These are phyloP conservation scores for Aureobasidium sp. DNA, from an alignment of 2,329 filamentous ascomycete genomes.

Conservation along the genomic window DNA sequence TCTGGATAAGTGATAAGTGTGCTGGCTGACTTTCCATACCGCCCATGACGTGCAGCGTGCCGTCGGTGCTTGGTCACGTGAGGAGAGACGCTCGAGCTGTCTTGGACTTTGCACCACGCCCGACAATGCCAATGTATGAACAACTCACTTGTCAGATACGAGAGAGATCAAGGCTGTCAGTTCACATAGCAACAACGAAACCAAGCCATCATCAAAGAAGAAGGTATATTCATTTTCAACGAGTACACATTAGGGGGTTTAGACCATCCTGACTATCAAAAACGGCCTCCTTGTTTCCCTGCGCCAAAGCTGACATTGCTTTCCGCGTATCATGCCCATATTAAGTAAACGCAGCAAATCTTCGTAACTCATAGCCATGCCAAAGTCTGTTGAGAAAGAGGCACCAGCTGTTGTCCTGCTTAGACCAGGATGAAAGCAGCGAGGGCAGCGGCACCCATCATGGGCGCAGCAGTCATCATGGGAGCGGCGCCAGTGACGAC, in stretches of 20 bases:
- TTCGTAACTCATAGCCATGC: conserved; percentile 13
- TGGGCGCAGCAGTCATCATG: conserved; percentile 29
- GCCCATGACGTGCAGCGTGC: not conserved
- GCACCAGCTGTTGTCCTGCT: conserved; percentile 3
- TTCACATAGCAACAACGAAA: no score
- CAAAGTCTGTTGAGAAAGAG: not conserved
- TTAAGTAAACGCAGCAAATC: conserved; percentile 1
- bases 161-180: no score
- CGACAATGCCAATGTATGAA: no score
- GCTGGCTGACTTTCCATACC: not conserved
- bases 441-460: conserved; percentile 30
- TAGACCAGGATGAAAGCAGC: conserved; percentile 37
- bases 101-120: not conserved
- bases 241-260: conserved; percentile 14
- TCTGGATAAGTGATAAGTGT: not conserved
- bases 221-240: conserved; percentile 10
- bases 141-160: no score
- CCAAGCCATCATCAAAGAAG: not conserved
- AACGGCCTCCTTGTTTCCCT: not conserved
- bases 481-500: conserved; percentile 21
- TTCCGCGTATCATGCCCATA: not conserved
- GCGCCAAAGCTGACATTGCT: not conserved
- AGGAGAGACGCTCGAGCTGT: not conserved
- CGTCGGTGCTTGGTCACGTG: not conserved
- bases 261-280: not conserved